A percentile compares a stretch with the other conserved stretches of the same genome.
Evolutionary conservation across 192 early-diverging fungal species (phyloP).

Genomic region (Coemansia sp.): DNA sequence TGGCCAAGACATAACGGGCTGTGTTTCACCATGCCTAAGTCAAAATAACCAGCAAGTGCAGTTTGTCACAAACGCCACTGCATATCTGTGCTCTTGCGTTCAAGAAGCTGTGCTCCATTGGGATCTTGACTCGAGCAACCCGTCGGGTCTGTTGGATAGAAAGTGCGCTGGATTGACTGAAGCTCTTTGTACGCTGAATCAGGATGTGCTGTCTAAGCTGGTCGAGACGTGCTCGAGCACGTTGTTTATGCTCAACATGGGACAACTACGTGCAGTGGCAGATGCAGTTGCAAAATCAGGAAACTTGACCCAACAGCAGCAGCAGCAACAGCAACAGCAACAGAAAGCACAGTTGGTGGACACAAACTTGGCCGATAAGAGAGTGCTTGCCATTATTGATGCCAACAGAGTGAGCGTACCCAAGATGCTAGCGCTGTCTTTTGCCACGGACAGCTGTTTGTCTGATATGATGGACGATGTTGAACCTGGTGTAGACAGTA

Average conservation of each 20-base stretch:
- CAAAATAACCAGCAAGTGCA: conserved; percentile 23
- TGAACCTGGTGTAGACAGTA: too few species aligned
- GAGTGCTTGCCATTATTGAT: too few species aligned
- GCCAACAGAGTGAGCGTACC: too few species aligned
- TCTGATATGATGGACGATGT: too few species aligned
- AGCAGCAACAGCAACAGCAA: too few species aligned
- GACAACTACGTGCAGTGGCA: background rate
- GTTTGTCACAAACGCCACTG: conserved; percentile 40
- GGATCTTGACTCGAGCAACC: background rate
- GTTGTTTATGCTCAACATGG: conserved; percentile 13
- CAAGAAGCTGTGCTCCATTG: conserved; percentile 17
- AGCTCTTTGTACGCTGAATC: conserved; percentile 23
- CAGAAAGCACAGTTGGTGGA: too few species aligned
- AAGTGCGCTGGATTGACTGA: conserved; percentile 16
- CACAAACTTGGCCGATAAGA: too few species aligned
- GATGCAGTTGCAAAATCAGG: too few species aligned
- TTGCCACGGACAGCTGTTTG: too few species aligned
- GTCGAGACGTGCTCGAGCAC: conserved; percentile 11
- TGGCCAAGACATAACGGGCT: conserved; percentile 2
- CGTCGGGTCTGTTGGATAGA: background rate
- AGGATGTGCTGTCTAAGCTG: conserved; percentile 15
- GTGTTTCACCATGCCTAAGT: background rate
- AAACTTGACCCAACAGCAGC: too few species aligned
- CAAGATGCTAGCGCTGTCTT: too few species aligned
- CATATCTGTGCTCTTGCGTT: conserved; percentile 27